A percentile compares a stretch with the other conserved stretches of the same genome.
phyloP scores from a whole-genome alignment of 495 filamentous ascomycete genomes.

The Jackrogersella multiformis region DNA sequence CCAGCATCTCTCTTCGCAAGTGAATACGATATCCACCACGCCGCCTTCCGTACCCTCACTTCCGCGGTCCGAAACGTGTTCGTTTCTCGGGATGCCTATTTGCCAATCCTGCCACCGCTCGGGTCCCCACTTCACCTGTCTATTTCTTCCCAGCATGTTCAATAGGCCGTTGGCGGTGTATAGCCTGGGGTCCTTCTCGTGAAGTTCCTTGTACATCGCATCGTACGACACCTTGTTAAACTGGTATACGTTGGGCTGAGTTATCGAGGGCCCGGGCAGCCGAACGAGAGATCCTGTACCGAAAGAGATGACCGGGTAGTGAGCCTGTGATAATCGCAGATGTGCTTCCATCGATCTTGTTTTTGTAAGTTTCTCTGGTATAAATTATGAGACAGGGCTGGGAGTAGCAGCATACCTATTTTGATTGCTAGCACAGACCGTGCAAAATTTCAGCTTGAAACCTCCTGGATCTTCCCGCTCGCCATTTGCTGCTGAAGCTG shows the following conservation, averaged over 20 bases:
- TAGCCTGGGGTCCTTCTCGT: constrained; percentile 82
- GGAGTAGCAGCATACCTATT: constrained; percentile 71
- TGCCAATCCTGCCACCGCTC: constrained; percentile 99
- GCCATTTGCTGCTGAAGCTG: constrained; percentile 50
- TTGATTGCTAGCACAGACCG: constrained; percentile 96
- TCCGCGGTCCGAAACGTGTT: constrained; percentile 70
- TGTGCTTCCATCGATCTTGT: constrained; percentile 95
- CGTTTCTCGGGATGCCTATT: constrained; percentile 81
- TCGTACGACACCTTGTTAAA: constrained; percentile 96
- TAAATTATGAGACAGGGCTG: not conserved
- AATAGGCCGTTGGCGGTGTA: constrained; percentile 93
- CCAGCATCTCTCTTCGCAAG: constrained; percentile 98
- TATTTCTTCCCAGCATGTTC: constrained; percentile 94
- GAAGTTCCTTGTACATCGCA: constrained; percentile 88
- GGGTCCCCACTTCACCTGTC: constrained; percentile 89
- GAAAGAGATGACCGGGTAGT: constrained; percentile 97
- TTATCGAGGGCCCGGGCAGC: constrained; percentile 89
- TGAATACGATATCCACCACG: constrained; percentile 93
- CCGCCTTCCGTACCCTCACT: constrained; percentile 85
- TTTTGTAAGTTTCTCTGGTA: constrained; percentile 12
- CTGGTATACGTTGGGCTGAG: constrained; percentile 93
- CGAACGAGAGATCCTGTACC: constrained; percentile 96
- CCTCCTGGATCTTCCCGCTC: constrained; percentile 53
- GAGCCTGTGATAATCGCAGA: constrained; percentile 80
- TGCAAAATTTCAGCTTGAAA: constrained; percentile 95